These are phyloP conservation scores for Penicillium tannophilum DNA, from an alignment of 495 filamentous ascomycete species.

Conservation along the genomic window DNA sequence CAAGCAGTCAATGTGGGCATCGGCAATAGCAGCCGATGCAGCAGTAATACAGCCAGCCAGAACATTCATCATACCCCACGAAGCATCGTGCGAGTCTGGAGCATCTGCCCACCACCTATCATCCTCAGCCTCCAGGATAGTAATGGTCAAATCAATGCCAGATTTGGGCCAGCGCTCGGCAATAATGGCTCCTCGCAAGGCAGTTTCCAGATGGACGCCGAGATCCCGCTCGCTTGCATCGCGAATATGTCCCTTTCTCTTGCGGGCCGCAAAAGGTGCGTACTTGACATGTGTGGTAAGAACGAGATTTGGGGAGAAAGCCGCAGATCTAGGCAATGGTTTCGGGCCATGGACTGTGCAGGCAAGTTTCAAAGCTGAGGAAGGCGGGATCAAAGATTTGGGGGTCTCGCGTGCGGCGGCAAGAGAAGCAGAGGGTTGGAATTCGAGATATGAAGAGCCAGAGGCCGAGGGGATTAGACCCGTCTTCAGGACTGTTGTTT, in stretches of 20 bases:
- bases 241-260: slow-evolving; percentile 82
- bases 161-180: slow-evolving; percentile 96
- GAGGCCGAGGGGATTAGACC: slow-evolving; percentile 90
- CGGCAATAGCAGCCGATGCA: slow-evolving; percentile 90
- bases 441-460: slow-evolving; percentile 92
- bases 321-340: slow-evolving; percentile 83
- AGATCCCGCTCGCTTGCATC: slow-evolving; percentile 88
- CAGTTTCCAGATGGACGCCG: slow-evolving; percentile 86
- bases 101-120: slow-evolving; percentile 64
- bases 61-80: slow-evolving; percentile 85
- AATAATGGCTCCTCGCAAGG: slow-evolving; percentile 84
- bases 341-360: slow-evolving; percentile 93
- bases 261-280: slow-evolving; percentile 85
- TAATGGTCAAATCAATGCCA: slow-evolving; percentile 88
- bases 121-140: slow-evolving; percentile 87
- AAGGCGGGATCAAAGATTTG: slow-evolving; percentile 49
- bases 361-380: slow-evolving; percentile 78
- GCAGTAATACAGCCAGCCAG: slow-evolving; percentile 91
- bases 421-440: slow-evolving; percentile 60
- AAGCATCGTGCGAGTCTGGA: slow-evolving; percentile 48
- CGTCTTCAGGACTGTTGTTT: slow-evolving; percentile 75
- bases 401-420: slow-evolving; percentile 49
- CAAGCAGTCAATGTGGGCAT: slow-evolving; percentile 94
- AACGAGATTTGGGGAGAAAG: slow-evolving; percentile 87
- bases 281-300: slow-evolving; percentile 94